These are phyloP conservation scores for Xylaria sp. DNA, from an alignment of 2,329 filamentous ascomycete species.

Conservation along the genomic window DNA sequence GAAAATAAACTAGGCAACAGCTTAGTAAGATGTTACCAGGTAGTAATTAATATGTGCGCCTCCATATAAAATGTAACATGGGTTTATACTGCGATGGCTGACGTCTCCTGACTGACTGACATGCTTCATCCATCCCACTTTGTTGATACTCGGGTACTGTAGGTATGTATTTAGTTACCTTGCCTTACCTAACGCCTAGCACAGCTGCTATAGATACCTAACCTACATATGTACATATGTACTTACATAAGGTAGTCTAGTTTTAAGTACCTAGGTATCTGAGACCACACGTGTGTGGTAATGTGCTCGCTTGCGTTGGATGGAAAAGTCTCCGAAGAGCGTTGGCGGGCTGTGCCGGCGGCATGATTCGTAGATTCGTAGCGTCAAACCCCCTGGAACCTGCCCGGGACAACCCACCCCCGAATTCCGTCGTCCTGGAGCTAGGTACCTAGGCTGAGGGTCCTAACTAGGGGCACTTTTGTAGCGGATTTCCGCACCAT, in stretches of 20 bases:
- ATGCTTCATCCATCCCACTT: not conserved
- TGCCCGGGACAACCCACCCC: slow-evolving; percentile 21
- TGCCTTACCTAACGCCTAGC: not conserved
- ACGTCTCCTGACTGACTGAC: not conserved
- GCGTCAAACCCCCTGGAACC: not conserved
- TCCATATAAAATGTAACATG: not conserved
- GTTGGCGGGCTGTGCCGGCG: slow-evolving; percentile 41
- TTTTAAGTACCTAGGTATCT: not conserved
- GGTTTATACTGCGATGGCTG: not conserved
- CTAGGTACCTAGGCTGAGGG: not conserved
- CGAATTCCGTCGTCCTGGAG: not conserved
- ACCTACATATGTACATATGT: not conserved
- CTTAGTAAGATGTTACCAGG: not conserved
- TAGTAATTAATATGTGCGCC: not conserved
- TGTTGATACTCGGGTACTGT: not conserved
- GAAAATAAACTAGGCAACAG: slow-evolving; percentile 1
- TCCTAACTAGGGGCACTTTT: too few relatives aligned
- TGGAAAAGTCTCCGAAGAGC: slow-evolving; percentile 24
- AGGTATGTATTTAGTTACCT: not conserved
- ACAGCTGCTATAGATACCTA: not conserved
- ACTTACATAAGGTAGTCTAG: not conserved
- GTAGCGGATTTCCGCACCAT: not conserved
- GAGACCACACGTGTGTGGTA: not conserved
- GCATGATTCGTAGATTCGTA: slow-evolving; percentile 30
- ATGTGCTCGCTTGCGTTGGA: slow-evolving; percentile 7